Conservation (phyloP, 2,329 filamentous ascomycete genomes). For the Cercospora nicotianae region DNA sequence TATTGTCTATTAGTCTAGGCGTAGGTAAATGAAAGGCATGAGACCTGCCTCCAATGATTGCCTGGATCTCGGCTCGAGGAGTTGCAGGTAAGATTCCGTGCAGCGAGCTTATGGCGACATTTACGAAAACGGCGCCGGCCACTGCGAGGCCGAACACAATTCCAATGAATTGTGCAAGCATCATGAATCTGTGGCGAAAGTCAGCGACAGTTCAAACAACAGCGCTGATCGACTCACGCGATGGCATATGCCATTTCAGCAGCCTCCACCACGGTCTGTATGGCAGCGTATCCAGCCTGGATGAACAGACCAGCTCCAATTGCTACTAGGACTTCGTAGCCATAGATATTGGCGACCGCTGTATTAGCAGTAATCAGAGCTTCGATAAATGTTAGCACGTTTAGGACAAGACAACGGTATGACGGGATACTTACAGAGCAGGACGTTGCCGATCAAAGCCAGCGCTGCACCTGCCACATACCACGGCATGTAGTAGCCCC, state of each 20-base stretch:
- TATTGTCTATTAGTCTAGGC: neutral
- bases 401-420: no score
- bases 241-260: neutral
- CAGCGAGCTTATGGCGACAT: neutral
- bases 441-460: constrained; percentile 15
- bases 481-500: constrained; percentile 45
- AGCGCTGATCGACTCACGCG: neutral
- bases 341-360: constrained; percentile 30
- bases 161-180: neutral
- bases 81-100: neutral
- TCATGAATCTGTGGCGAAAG: neutral
- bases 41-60: neutral
- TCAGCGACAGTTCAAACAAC: neutral
- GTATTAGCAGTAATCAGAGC: constrained; percentile 31
- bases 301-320: constrained; percentile 25
- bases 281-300: constrained; percentile 26
- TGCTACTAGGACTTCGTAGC: constrained; percentile 27
- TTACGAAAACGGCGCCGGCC: neutral
- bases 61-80: neutral
- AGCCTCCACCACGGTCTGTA: neutral
- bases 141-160: neutral
- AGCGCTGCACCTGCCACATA: constrained; percentile 43
- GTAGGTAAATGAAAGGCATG: no score
- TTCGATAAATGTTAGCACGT: constrained; percentile 37
- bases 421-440: neutral